These are phyloP conservation scores for Yamadazyma oceani DNA, from an alignment of 1,139 yeast genomes.

Conservation along the genomic window DNA sequence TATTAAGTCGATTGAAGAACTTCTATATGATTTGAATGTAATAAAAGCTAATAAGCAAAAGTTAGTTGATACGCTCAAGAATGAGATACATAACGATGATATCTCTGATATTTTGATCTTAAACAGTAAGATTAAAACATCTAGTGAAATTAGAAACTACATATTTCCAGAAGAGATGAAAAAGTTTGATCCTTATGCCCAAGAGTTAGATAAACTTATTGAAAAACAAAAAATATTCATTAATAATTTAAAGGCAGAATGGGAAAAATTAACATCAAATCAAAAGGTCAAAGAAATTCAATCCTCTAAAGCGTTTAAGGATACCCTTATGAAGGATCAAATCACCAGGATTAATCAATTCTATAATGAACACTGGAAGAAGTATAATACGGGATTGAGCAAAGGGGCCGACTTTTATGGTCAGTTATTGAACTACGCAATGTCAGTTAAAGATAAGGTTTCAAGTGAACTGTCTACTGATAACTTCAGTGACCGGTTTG, in stretches of 20 bases:
- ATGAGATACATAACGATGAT: slow-evolving; percentile 77
- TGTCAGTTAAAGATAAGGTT: slow-evolving; percentile 35
- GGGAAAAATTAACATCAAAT: slow-evolving; percentile 57
- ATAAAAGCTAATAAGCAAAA: slow-evolving; percentile 61
- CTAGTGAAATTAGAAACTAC: slow-evolving; percentile 55
- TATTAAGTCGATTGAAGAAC: slow-evolving; percentile 47
- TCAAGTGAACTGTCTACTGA: slow-evolving; percentile 7
- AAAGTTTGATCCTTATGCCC: slow-evolving; percentile 71
- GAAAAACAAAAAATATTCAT: slow-evolving; percentile 61
- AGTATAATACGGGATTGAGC: slow-evolving; percentile 55
- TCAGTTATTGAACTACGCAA: slow-evolving; percentile 49
- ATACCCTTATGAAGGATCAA: slow-evolving; percentile 26
- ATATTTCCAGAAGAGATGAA: slow-evolving; percentile 73
- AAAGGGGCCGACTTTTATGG: slow-evolving; percentile 67
- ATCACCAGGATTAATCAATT: slow-evolving; percentile 44
- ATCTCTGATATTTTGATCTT: slow-evolving; percentile 75
- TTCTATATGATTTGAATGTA: slow-evolving; percentile 42
- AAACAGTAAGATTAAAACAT: slow-evolving; percentile 57
- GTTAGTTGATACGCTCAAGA: slow-evolving; percentile 65
- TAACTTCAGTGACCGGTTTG: slow-evolving; percentile 10
- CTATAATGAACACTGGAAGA: slow-evolving; percentile 55
- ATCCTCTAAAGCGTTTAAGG: slow-evolving; percentile 32
- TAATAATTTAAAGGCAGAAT: slow-evolving; percentile 53
- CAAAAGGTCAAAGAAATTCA: slow-evolving; percentile 40
- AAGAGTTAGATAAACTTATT: slow-evolving; percentile 67